Base-by-base conservation (phyloP, 495 filamentous ascomycete genomes). In the Amniculicola lignicola region DNA sequence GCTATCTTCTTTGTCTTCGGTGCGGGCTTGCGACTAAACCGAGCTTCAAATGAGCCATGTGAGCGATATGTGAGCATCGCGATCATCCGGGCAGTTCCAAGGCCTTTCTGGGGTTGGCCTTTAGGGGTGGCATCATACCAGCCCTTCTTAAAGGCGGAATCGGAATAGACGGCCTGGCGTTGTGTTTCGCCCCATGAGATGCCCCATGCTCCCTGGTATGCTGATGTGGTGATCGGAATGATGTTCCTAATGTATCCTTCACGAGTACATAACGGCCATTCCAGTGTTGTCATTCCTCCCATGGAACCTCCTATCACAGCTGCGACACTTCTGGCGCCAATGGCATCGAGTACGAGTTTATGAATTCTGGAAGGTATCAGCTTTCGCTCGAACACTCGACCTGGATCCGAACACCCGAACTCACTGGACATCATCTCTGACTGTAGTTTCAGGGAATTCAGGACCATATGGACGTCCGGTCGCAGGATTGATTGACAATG, bases 41-140 rank as follows among this genome's bases (percentile, higher is more conserved):
- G 54, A 10, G 39, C 22, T 46, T 71, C 67, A 51, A 73, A 71
- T 11, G 67, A 70, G 19, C 55, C 51, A 28, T 51, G 65, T 18
- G 70, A 71, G 3, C 70, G 69, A 38, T 73, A 73, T 1, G 71
- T 72, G 14, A 73, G 67, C 66, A 71, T 70, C n/a, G 71, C 69
- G 2, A 71, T 67, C 71, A 70, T 73, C 22, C 71, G 61, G 2
- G 71, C 71, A 0, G 69, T 66, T 12, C 63, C 65, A 12, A 73
- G 54, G 4, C 71, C 71, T 1, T 50, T 46, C 0, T 57, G 61
- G 7, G 71, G 71, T 27, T 60, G 57, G 2, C 57, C 50, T 29
- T 33, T 40, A 0, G 70, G 70, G 12, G 21, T 23, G 6, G 68
- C 62, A 12, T 63, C 59, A 42, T 73, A 73, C 40, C 64, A 65